Evolutionary conservation across 192 early-diverging fungal species (phyloP), one percentile per base, ranked within the genome.

Genomic region (Chytriomyces sp.): DNA sequence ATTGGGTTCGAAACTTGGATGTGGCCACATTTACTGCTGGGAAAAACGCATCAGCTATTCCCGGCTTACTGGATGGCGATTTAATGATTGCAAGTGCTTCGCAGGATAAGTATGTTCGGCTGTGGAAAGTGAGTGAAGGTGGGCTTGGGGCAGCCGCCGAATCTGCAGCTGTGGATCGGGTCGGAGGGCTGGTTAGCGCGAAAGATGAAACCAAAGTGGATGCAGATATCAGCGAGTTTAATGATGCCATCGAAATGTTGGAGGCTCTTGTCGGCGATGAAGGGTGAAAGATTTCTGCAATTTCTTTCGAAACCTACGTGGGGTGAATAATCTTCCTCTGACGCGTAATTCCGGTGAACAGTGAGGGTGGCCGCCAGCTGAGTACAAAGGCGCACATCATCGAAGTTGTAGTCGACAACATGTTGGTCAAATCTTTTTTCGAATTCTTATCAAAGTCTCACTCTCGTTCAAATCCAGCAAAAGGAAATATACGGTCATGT

Each of bases 81-180:
- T 75, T 97, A 53, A 80, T 98, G n/a, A 75, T 99, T 57, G 95
- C 96, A 1, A 92, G 91, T 69, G 93, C 88, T 35, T 94, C 94
- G 44, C 93, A 98, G 81, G 97, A 99, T 84, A 92, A 91, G 81
- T 94, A 95, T 79, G 92, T 98, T 73, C 89, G 97, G 20, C 81
- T 97, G 26, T 99, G 97, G 97, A 91, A 90, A 75, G 84, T 96
- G 59, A 82, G 88, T 10, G 80, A 69, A 18, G 57, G 67, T 24
- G 46, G 45, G 8, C 23, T 18, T 18, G 68, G 49, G 3, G 74
- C 48, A 11, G 62, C 16, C 8, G 28, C 65, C 6, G 67, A 82
- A 13, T 24, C 50, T 8, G 64, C 43, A 23, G 69, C 62, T 18
- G 18, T 43, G 28, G 79, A 64, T 43, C 69, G 79, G n/a, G 47